phyloP scores from a whole-genome alignment of 1,284 basidiomycete species.

The Leccinum fuscescens region DNA sequence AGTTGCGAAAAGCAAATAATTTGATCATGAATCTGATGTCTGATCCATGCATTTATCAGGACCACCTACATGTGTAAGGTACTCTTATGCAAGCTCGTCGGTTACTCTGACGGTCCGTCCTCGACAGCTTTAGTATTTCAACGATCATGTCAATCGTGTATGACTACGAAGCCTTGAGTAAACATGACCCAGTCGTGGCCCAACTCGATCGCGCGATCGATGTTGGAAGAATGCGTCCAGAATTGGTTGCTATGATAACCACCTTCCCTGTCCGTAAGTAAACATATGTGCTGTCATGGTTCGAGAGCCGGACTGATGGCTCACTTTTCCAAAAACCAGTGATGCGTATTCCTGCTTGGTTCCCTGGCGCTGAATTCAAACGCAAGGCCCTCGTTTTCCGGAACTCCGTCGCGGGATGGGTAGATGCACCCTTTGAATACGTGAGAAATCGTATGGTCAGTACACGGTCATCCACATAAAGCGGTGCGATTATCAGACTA shows the following conservation, averaged over 20 bases:
- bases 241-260: conserved; percentile 17
- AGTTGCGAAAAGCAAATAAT: neutral
- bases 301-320: neutral
- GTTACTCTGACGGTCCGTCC: neutral
- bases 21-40: neutral
- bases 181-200: conserved; percentile 21
- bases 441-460: conserved; percentile 22
- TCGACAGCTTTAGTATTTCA: conserved; percentile 20
- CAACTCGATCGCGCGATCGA: conserved; percentile 13
- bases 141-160: conserved; percentile 11
- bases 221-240: conserved; percentile 15
- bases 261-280: conserved; percentile 22
- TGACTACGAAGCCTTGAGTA: conserved; percentile 9
- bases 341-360: conserved; percentile 19
- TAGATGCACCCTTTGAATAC: conserved; percentile 23
- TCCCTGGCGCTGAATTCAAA: conserved; percentile 23
- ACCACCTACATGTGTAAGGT: conserved; percentile 10
- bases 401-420: conserved; percentile 4
- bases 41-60: neutral
- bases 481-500: neutral
- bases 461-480: neutral
- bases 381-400: conserved; percentile 9
- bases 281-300: neutral
- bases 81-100: neutral
- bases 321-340: neutral